A percentile compares a stretch with the other conserved stretches of the same genome.
Evolutionary conservation across 257 asterid species (phyloP).

Genomic region (Solanum ossicruentum): DNA sequence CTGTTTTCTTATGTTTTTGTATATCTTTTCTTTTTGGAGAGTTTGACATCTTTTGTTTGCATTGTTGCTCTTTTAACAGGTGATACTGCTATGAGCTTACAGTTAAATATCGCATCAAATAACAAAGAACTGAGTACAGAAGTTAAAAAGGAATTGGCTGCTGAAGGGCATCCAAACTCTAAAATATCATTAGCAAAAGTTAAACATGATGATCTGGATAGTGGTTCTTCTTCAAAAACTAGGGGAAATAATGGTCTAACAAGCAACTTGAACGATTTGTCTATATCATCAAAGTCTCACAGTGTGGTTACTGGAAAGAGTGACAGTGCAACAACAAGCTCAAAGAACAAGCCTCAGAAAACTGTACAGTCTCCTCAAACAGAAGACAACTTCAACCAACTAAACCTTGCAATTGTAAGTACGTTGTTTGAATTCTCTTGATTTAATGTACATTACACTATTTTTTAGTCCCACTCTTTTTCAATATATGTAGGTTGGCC

Average conservation of each 20-base stretch:
- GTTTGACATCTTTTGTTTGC: slow-evolving; percentile 7
- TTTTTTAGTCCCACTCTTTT: not conserved
- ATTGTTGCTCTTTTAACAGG: slow-evolving; percentile 5
- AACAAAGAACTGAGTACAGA: slow-evolving; percentile 15
- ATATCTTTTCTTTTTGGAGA: not conserved
- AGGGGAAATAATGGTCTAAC: slow-evolving; percentile 21
- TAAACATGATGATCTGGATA: slow-evolving; percentile 16
- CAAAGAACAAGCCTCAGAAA: slow-evolving; percentile 53
- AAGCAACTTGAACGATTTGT: slow-evolving; percentile 17
- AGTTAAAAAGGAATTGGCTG: slow-evolving; percentile 21
- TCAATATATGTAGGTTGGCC: slow-evolving; percentile 66
- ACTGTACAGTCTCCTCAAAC: slow-evolving; percentile 53
- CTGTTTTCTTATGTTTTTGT: not conserved
- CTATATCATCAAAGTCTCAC: slow-evolving; percentile 40
- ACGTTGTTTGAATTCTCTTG: not conserved
- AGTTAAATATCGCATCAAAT: slow-evolving; percentile 18
- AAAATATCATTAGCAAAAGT: slow-evolving; percentile 32
- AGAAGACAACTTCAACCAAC: slow-evolving; percentile 52
- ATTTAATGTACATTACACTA: not conserved
- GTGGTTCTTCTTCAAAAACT: slow-evolving; percentile 21
- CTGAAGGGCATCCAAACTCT: slow-evolving; percentile 25
- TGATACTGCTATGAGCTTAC: slow-evolving; percentile 3
- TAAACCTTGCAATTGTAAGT: slow-evolving; percentile 91
- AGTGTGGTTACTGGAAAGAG: slow-evolving; percentile 18
- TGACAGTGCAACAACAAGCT: slow-evolving; percentile 22